A percentile compares a stretch with the other conserved stretches of the same genome.
These are phyloP conservation scores for Cetradonia linearis DNA, from an alignment of 495 filamentous ascomycete species.

Conservation along the genomic window DNA sequence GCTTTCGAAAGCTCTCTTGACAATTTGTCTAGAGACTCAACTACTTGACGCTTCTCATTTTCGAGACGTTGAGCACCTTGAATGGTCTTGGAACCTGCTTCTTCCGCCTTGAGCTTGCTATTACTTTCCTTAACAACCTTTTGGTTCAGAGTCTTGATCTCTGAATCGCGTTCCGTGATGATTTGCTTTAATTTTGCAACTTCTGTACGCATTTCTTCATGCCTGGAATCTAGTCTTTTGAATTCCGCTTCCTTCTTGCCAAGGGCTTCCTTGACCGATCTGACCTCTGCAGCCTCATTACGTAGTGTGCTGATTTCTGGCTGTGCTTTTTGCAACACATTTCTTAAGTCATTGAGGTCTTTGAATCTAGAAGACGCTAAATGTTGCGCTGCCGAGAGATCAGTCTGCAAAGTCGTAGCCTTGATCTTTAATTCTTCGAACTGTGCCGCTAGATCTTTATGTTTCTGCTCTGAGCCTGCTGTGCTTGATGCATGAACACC, in stretches of 20 bases:
- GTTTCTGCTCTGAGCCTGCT: conserved; percentile 44
- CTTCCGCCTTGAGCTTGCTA: conserved; percentile 62
- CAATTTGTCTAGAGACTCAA: conserved; percentile 58
- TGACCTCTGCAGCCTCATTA: conserved; percentile 63
- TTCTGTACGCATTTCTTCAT: conserved; percentile 70
- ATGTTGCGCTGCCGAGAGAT: conserved; percentile 76
- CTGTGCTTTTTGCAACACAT: conserved; percentile 72
- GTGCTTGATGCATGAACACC: conserved; percentile 39
- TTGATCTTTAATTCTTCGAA: conserved; percentile 66
- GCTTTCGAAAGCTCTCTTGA: conserved; percentile 55
- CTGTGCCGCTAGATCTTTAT: conserved; percentile 53
- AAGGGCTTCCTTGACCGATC: conserved; percentile 60
- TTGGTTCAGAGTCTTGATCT: conserved; percentile 65
- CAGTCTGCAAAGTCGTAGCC: conserved; percentile 60
- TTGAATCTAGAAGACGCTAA: conserved; percentile 79
- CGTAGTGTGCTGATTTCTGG: conserved; percentile 71
- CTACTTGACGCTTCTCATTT: conserved; percentile 64
- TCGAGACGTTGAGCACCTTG: conserved; percentile 68
- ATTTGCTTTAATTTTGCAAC: conserved; percentile 57
- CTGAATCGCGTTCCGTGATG: conserved; percentile 59
- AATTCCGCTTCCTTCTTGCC: conserved; percentile 56
- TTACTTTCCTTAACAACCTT: conserved; percentile 66
- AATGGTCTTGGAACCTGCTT: conserved; percentile 55
- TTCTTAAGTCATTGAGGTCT: conserved; percentile 67
- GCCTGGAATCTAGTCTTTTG: conserved; percentile 62